phyloP scores from a whole-genome alignment of 108 stramenopile species.

The Cyclotella cryptica region DNA sequence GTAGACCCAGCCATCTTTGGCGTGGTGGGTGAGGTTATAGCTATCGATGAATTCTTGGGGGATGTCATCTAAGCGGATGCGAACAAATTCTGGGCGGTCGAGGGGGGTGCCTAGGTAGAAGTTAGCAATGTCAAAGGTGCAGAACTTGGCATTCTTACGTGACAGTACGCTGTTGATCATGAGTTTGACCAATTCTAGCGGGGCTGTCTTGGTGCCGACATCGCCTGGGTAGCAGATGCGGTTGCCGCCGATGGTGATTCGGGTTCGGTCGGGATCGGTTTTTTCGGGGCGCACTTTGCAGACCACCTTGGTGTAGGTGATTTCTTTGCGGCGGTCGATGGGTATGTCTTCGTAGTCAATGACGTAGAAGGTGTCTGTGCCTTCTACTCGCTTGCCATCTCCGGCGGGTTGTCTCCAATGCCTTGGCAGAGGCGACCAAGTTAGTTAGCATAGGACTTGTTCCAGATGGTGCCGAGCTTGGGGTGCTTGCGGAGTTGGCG shows the following conservation, averaged over 20 bases:
- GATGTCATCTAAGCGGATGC: slow-evolving; percentile 27
- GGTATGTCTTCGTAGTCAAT: slow-evolving; percentile 40
- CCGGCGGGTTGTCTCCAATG: background rate
- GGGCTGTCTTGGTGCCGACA: slow-evolving; percentile 21
- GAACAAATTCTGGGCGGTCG: slow-evolving; percentile 44
- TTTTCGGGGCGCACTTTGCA: slow-evolving; percentile 37
- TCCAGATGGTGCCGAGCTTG: slow-evolving; percentile 27
- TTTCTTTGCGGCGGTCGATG: slow-evolving; percentile 9
- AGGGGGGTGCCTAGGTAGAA: slow-evolving; percentile 46
- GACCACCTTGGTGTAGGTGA: slow-evolving; percentile 44
- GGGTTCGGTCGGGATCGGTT: slow-evolving; percentile 16
- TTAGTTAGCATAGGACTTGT: slow-evolving; percentile 17
- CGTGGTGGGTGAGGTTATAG: slow-evolving; percentile 22
- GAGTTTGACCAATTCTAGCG: slow-evolving; percentile 34
- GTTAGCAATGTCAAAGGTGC: slow-evolving; percentile 38
- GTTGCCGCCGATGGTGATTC: slow-evolving; percentile 54
- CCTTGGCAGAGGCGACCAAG: slow-evolving; percentile 34
- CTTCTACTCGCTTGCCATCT: slow-evolving; percentile 1
- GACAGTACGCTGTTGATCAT: slow-evolving; percentile 56
- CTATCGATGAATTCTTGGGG: slow-evolving; percentile 38
- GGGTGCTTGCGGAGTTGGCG: slow-evolving; percentile 22
- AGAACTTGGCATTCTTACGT: slow-evolving; percentile 30
- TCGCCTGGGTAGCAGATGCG: slow-evolving; percentile 13
- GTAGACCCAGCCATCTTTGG: slow-evolving; percentile 22
- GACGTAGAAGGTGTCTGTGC: slow-evolving; percentile 20